Evolutionary conservation across 768 basidiomycete genomes (phyloP), one percentile per base, ranked within the genome.

Genomic region (Boletus reticuloceps): DNA sequence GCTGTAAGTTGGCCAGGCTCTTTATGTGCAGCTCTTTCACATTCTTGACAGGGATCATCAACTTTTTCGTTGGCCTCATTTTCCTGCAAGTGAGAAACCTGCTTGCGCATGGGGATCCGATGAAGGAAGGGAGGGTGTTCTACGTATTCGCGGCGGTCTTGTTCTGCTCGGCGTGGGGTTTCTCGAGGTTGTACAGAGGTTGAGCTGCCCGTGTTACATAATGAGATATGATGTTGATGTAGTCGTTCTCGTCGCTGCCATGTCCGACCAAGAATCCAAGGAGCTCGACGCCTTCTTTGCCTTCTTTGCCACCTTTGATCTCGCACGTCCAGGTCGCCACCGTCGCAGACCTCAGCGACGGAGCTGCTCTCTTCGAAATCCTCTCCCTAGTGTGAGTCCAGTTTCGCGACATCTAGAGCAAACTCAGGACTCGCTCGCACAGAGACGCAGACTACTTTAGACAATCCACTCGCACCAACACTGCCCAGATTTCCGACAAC

Each of bases 71-170:
- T 22, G 92, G 92, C 11, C 74, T 97, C 5, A 68, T 82, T 22
- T 98, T 98, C 73, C 76, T 98, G 20, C 94, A 93, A 0, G 71
- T 97, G 38, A 84, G 92, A 51, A 84, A 91, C 70, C 61, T 81
- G 19, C 78, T 98, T 42, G 79, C 91, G 10, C 79, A 79, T 3
- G 85, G 82, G 1, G 75, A 79, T 42, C 69, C 74, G 1, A 62
- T 63, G 63, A 88, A 89, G 59, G 88, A 91, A 63, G 94, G 94
- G n/a, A 80, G 88, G 44, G 85, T 98, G 3, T 98, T 98, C 68
- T 95, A 88, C 63, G 73, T 95, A 5, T 98, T 96, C 65, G 87
- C 84, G 3, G 77, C 64, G 0, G 63, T 86, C 13, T 74, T 95
- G 47, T 52, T 71, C 17, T 61, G 59, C 39, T 61, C 67, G 5